phyloP scores from a whole-genome alignment of 495 filamentous ascomycete species.

The Neurospora africana region DNA sequence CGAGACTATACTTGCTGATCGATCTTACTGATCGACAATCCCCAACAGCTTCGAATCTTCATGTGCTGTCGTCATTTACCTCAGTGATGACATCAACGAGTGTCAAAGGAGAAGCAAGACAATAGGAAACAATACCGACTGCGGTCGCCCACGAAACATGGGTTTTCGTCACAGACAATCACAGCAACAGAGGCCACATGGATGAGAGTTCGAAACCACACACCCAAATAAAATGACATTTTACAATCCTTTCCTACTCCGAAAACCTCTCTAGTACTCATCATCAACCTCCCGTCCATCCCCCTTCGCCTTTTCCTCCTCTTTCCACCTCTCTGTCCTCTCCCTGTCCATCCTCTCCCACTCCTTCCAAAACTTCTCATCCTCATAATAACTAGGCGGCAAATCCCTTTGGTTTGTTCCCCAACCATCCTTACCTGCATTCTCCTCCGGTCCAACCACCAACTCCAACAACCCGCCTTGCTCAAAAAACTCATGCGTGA shows the following conservation, averaged over 20 bases:
- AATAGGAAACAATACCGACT: background rate
- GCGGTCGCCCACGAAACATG: background rate
- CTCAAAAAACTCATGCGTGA: slow-evolving; percentile 62
- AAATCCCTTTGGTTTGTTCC: slow-evolving; percentile 53
- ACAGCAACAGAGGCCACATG: background rate
- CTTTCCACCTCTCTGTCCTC: background rate
- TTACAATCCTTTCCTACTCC: background rate
- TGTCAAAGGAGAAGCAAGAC: background rate
- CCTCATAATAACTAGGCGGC: slow-evolving; percentile 43
- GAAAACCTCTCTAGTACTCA: background rate
- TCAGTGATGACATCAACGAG: background rate
- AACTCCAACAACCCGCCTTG: slow-evolving; percentile 56
- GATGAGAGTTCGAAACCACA: background rate
- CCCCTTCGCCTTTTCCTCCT: background rate
- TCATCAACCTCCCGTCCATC: background rate
- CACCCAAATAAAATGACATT: background rate
- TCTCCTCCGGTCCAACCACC: slow-evolving; percentile 50
- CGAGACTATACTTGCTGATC: background rate
- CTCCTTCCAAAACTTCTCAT: background rate
- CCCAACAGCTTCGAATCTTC: background rate
- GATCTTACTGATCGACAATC: background rate
- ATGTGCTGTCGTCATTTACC: background rate
- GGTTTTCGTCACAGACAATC: background rate
- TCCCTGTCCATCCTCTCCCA: background rate
- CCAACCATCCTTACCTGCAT: slow-evolving; percentile 39